Base-by-base conservation (phyloP, 371 early-diverging fungal species). In the Encephalitozoon hellem region DNA sequence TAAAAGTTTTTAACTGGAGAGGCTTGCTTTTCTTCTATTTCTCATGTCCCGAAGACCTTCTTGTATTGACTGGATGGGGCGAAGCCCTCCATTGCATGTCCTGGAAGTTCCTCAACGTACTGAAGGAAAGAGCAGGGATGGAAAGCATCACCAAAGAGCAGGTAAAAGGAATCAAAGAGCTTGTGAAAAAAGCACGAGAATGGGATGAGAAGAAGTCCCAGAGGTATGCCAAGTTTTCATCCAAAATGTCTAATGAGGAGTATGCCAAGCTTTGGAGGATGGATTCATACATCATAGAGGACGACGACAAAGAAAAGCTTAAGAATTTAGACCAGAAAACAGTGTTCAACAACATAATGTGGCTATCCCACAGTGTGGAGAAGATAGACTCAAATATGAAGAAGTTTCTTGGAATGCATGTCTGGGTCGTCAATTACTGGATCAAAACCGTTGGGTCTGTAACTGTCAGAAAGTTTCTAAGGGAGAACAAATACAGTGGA, bases 381-480 rank as follows among this genome's bases (percentile, higher is more conserved):
- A 59, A 59, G 12, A 59, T 59, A 34, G 59, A 59, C 28, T 38
- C 30, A 34, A 59, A 6, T 5, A 59, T 59, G 28, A 59, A 34
- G 28, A 30, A 38, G 34, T 38, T 38, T 34, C 28, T 59, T 30
- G 59, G 59, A n/a, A 59, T 59, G 59, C 59, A 59, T 59, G 59
- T 59, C 18, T 59, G 59, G 59, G 59, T 59, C 2, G 38, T 59
- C 11, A 28, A 59, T 38, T 38, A 59, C 34, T 59, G 59, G 59
- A 32, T 59, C 15, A 59, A 59, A 15, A 59, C 59, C 11, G 59
- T 59, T n/a, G 59, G 59, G 5, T 59, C 59, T 4, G 32, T 38
- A 59, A 59, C 59, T n/a, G 59, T 59, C 59, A 2, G 59, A 34
- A 59, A 59, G 34, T 59, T 59, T 9, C 59, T 59, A 34, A 59